Base-by-base conservation (phyloP, 2,329 filamentous ascomycete species). In the Fusarium abutilonis region DNA sequence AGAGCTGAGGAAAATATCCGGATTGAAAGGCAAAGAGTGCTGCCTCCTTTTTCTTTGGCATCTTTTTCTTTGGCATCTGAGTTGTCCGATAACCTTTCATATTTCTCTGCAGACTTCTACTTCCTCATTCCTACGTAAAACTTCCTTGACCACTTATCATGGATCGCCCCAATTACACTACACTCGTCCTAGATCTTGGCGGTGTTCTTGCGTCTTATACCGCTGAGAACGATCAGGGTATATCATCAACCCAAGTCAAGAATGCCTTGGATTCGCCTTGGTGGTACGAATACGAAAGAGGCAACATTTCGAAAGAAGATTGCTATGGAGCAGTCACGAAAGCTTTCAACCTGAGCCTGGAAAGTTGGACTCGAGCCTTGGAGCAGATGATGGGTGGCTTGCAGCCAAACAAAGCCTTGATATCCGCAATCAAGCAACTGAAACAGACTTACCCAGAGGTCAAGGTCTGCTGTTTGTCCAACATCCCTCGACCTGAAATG, bases 281-380 rank as follows among this genome's bases (percentile, higher is more conserved):
- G 8, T 60, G 47, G 39, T n/a, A 58, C 6, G 47, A 45, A 0
- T 58, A 58, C 3, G 56, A 60, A 8, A 17, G 21, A 15, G 47
- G 43, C 8, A 10, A 15, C 1, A 34, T 31, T 0, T 34, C 47
- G 2, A 10, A 44, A 10, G 4, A 32, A 6, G 21, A 39, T 9
- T 36, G 43, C 15, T 36, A 48, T 2, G 1, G n/a, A 0, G 34
- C n/a, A 10, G 13, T 48, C 7, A 11, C 29, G 1, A 19, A 26
- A 3, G 6, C 6, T 13, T 60, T 34, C 10, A 15, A 8, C 1
- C 4, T 52, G 3, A 41, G 52, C 14, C 8, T 32, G 1, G 21
- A 29, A 14, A 36, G n/a, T 1, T 60, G 45, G 52, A 45, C 19
- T 0, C 17, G 29, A 8, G n/a, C 32, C 6, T 19, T 60, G 7